phyloP scores from a whole-genome alignment of 2,329 filamentous ascomycete genomes.

The Drechslera avenae region DNA sequence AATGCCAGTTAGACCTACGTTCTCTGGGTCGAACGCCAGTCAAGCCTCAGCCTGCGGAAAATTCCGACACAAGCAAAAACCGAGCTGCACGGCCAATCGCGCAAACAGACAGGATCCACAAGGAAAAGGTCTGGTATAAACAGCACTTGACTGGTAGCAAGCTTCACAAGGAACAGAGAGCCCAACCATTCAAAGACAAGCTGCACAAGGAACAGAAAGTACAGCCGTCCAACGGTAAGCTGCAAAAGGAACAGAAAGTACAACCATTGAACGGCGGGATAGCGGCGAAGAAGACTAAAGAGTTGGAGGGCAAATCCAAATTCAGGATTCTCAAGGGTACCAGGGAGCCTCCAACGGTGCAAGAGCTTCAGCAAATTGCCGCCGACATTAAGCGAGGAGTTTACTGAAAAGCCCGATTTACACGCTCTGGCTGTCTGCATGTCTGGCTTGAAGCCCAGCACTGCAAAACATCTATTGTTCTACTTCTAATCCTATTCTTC shows the following conservation, averaged over 20 bases:
- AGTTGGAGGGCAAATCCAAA: slow-evolving; percentile 4
- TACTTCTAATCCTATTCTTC: background rate
- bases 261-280: background rate
- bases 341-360: slow-evolving; percentile 24
- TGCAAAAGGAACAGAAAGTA: background rate
- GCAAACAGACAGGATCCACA: background rate
- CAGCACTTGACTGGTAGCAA: background rate
- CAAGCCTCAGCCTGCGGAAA: background rate
- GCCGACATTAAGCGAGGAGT: slow-evolving; percentile 27
- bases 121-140: background rate
- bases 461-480: too few species aligned
- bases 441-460: too few species aligned
- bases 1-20: slow-evolving; percentile 24
- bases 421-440: too few species aligned
- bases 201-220: background rate
- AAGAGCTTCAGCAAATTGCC: slow-evolving; percentile 31
- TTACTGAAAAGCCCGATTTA: slow-evolving; percentile 8
- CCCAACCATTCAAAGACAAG: background rate
- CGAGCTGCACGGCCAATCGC: background rate
- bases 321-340: slow-evolving; percentile 1
- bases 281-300: slow-evolving; percentile 4
- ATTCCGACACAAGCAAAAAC: background rate
- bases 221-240: background rate
- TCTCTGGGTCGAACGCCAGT: background rate
- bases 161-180: background rate